Evolutionary conservation across 345 rosid species (phyloP).

Genomic region (Camelina hispida): DNA sequence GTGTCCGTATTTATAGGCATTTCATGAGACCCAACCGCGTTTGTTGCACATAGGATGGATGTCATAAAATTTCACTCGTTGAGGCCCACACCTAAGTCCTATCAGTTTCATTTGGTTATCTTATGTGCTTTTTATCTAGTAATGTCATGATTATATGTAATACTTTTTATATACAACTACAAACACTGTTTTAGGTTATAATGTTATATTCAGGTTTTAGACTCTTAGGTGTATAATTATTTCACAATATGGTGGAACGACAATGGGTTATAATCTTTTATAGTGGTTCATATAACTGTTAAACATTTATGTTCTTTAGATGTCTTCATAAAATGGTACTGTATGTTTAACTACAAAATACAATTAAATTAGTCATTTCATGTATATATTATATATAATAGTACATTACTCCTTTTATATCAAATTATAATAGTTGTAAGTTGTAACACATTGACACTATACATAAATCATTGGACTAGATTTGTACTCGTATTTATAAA

Average conservation of each 20-base stretch:
- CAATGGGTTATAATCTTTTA: not conserved
- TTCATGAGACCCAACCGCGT: conserved; percentile 39
- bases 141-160: conserved; percentile 17
- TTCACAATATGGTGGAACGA: conserved; percentile 5
- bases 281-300: not conserved
- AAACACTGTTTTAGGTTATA: not conserved
- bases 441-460: not conserved
- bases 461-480: not conserved
- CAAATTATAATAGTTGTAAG: not conserved
- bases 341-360: not conserved
- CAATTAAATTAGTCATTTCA: not conserved
- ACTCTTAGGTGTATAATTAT: not conserved
- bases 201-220: not conserved
- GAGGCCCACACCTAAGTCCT: conserved; percentile 26
- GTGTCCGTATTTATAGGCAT: conserved; percentile 37
- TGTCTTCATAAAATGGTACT: not conserved
- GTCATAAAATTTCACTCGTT: conserved; percentile 22
- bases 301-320: not conserved
- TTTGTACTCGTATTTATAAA: not conserved
- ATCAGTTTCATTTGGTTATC: conserved; percentile 22
- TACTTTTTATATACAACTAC: conserved; percentile 10
- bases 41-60: conserved; percentile 26
- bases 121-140: conserved; percentile 17
- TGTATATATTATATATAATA: not conserved
- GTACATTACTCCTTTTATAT: not conserved